These are phyloP conservation scores for Coniella lustricola DNA, from an alignment of 2,329 filamentous ascomycete species.

Conservation along the genomic window DNA sequence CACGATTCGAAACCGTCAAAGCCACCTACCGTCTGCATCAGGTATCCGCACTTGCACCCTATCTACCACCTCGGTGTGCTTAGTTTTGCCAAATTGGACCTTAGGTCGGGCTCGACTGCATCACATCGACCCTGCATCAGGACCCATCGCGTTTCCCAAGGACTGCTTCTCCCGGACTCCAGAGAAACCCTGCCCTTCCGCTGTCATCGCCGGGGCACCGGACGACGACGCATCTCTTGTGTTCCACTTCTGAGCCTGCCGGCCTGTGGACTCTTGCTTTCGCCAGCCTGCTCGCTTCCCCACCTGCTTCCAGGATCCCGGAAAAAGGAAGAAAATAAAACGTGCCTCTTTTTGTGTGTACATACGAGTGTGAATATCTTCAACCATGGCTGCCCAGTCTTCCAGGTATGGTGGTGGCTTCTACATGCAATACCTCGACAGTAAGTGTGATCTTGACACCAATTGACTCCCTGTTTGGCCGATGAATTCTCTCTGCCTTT, in stretches of 20 bases:
- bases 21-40: neutral
- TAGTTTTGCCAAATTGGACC: slow-evolving; percentile 23
- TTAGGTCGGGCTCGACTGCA: slow-evolving; percentile 52
- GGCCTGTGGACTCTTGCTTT: slow-evolving; percentile 19
- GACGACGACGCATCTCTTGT: slow-evolving; percentile 12
- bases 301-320: neutral
- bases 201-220: slow-evolving; percentile 17
- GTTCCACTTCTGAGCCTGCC: slow-evolving; percentile 19
- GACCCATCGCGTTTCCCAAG: slow-evolving; percentile 24
- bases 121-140: slow-evolving; percentile 30
- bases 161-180: neutral
- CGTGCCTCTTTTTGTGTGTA: too few relatives aligned
- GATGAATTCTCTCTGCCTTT: neutral
- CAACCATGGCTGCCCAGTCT: slow-evolving; percentile 20
- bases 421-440: slow-evolving; percentile 67
- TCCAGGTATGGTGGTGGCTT: slow-evolving; percentile 51
- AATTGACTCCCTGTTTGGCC: slow-evolving; percentile 15
- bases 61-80: slow-evolving; percentile 19
- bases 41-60: slow-evolving; percentile 25
- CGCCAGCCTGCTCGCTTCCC: neutral
- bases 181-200: slow-evolving; percentile 17
- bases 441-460: slow-evolving; percentile 46
- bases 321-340: too few relatives aligned
- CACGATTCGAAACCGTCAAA: slow-evolving; percentile 5
- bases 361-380: neutral